These are phyloP conservation scores for grape (Vitis vinifera) DNA, from an alignment of 164 flowering plant genomes.

Conservation along the genomic window DNA sequence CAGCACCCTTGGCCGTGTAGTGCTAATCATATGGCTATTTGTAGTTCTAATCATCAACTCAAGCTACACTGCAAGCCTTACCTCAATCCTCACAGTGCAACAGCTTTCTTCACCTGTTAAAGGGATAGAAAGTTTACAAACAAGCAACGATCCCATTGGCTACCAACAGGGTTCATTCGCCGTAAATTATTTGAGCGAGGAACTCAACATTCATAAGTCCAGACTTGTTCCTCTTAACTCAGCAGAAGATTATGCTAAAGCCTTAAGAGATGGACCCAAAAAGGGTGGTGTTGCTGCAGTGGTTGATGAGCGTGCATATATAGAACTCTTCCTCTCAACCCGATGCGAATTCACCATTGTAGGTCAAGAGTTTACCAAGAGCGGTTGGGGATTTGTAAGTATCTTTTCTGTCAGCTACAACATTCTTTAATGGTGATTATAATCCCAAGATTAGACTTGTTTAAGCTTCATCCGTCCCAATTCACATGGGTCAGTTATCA, in stretches of 20 bases:
- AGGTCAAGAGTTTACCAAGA: conserved; percentile 66
- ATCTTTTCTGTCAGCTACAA: neutral
- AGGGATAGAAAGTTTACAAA: conserved; percentile 49
- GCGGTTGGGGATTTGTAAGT: conserved; percentile 82
- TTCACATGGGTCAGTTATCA: too few relatives aligned
- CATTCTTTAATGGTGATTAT: neutral
- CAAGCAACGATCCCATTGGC: conserved; percentile 56
- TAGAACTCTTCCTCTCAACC: conserved; percentile 61
- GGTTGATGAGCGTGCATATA: conserved; percentile 56
- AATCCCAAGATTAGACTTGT: neutral
- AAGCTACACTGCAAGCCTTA: conserved; percentile 68
- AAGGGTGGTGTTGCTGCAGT: conserved; percentile 74
- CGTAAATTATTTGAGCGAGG: conserved; percentile 41
- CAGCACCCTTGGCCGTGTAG: conserved; percentile 52
- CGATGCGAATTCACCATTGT: conserved; percentile 55
- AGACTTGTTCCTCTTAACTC: conserved; percentile 45
- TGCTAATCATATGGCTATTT: conserved; percentile 61
- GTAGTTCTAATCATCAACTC: conserved; percentile 63
- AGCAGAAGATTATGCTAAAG: conserved; percentile 42
- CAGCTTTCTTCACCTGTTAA: conserved; percentile 59
- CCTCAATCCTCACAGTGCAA: conserved; percentile 71
- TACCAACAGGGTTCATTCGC: conserved; percentile 62
- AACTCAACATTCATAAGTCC: conserved; percentile 37
- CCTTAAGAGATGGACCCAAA: conserved; percentile 49
- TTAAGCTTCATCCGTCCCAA: too few relatives aligned